Evolutionary conservation across 1,139 yeast genomes (phyloP).

Genomic region (Arxiozyma bovina): DNA sequence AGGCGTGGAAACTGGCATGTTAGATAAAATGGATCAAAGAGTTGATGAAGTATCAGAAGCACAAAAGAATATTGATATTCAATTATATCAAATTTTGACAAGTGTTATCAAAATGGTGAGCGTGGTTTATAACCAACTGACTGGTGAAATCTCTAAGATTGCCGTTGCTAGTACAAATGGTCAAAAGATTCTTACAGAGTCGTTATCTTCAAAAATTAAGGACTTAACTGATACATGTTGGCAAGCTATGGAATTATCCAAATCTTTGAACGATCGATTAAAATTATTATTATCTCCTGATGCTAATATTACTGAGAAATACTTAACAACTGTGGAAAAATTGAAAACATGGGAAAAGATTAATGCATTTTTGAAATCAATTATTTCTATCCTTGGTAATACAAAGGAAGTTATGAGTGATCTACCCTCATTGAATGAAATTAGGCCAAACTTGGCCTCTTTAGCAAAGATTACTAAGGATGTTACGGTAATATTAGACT

Average conservation of each 20-base stretch:
- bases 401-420: constrained; percentile 79
- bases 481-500: constrained; percentile 70
- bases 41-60: constrained; percentile 11
- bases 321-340: constrained; percentile 47
- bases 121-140: constrained; percentile 68
- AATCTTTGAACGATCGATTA: constrained; percentile 52
- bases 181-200: constrained; percentile 33
- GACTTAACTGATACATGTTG: constrained; percentile 76
- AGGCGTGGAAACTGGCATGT: not conserved
- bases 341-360: constrained; percentile 79
- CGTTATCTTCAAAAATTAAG: constrained; percentile 56
- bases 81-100: constrained; percentile 63
- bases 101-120: constrained; percentile 72
- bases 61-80: constrained; percentile 58
- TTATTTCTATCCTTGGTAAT: constrained; percentile 71
- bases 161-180: constrained; percentile 43
- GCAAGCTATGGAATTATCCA: constrained; percentile 71
- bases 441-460: constrained; percentile 69
- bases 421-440: constrained; percentile 69
- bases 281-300: constrained; percentile 35
- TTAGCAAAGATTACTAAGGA: constrained; percentile 86
- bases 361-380: constrained; percentile 71
- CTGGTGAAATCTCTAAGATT: constrained; percentile 64
- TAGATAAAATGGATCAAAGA: constrained; percentile 11
- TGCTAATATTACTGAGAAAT: constrained; percentile 32